Base-by-base conservation (phyloP, 192 early-diverging fungal species). In the Chytriomyces sp. region DNA sequence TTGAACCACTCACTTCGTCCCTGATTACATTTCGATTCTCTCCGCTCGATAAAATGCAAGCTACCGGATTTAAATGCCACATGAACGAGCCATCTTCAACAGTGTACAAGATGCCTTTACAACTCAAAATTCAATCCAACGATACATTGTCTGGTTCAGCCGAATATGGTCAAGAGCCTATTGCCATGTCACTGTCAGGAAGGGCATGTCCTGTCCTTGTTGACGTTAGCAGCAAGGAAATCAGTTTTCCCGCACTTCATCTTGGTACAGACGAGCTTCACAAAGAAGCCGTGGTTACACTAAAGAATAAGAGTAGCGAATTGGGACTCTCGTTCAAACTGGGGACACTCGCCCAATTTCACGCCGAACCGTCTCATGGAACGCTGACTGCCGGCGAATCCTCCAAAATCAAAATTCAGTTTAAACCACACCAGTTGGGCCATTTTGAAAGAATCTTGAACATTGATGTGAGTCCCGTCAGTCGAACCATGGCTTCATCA, bases 381-480 rank as follows among this genome's bases (percentile, higher is more conserved):
- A 44, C 7, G 5, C 50, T 86, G 6, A 44, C 53, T 5, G 80
- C 84, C 6, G 63, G 60, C 3, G 77, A 79, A 47, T 20, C 66
- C 9, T 72, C 11, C 8, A 62, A 35, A 5, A 79, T 88, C 45
- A 65, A 67, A 18, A 64, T 85, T 1, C 11, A 67, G 3, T 88
- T 86, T 77, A 57, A 75, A 47, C 87, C 87, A 18, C 79, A 85
- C 47, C 87, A 88, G 69, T 67, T 83, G 44, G 87, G 87, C 9
- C 28, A 76, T 10, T 83, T 86, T 64, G 69, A 83, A 16, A 79
- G 60, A 8, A 79, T 20, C 2, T 66, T 80, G 65, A 26, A 65
- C 13, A 65, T 75, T 35, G 10, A 50, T 11, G 10, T 75, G 18
- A 26, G 5, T 50, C 66, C 73, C 1, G 18, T 81, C 70, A 62